Conservation (phyloP, 2,329 filamentous ascomycete species). For the Bipolaris bicolor region DNA sequence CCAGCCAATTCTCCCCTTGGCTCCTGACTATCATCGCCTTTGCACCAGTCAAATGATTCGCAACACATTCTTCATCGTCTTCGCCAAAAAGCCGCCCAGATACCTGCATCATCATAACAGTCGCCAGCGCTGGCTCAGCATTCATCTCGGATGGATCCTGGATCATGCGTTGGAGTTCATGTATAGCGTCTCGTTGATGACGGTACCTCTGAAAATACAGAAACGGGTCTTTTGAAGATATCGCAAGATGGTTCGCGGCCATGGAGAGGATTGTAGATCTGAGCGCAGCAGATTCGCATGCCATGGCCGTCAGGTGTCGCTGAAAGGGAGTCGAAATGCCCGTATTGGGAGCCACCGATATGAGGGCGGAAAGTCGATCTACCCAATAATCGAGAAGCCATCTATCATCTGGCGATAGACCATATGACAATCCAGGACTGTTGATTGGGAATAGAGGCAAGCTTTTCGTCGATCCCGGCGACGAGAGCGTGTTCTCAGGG, state of each 20-base stretch:
- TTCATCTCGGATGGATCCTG: slow-evolving; percentile 27
- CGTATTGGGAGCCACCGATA: slow-evolving; percentile 33
- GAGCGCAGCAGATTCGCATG: slow-evolving; percentile 31
- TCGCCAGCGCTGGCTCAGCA: slow-evolving; percentile 35
- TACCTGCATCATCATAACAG: slow-evolving; percentile 45
- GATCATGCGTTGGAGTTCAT: slow-evolving; percentile 32
- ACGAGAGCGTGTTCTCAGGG: slow-evolving; percentile 6
- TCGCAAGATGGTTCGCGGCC: slow-evolving; percentile 39
- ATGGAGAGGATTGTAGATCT: slow-evolving; percentile 42
- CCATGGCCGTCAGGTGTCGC: slow-evolving; percentile 37
- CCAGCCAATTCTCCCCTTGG: slow-evolving; percentile 10
- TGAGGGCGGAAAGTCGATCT: slow-evolving; percentile 31
- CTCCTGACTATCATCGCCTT: slow-evolving; percentile 39
- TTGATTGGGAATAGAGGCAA: slow-evolving; percentile 13
- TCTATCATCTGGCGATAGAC: slow-evolving; percentile 27
- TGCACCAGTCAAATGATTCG: slow-evolving; percentile 39
- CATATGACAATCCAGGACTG: slow-evolving; percentile 12
- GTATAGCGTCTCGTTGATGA: slow-evolving; percentile 39
- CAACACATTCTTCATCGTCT: slow-evolving; percentile 33
- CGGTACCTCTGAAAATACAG: slow-evolving; percentile 34
- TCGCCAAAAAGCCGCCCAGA: slow-evolving; percentile 37
- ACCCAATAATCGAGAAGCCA: slow-evolving; percentile 40
- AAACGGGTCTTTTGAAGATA: slow-evolving; percentile 26
- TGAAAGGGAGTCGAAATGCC: slow-evolving; percentile 33
- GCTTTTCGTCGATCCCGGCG: slow-evolving; percentile 17